These are phyloP conservation scores for Pythium pectinolyticum DNA, from an alignment of 352 stramenopile species.

Conservation along the genomic window DNA sequence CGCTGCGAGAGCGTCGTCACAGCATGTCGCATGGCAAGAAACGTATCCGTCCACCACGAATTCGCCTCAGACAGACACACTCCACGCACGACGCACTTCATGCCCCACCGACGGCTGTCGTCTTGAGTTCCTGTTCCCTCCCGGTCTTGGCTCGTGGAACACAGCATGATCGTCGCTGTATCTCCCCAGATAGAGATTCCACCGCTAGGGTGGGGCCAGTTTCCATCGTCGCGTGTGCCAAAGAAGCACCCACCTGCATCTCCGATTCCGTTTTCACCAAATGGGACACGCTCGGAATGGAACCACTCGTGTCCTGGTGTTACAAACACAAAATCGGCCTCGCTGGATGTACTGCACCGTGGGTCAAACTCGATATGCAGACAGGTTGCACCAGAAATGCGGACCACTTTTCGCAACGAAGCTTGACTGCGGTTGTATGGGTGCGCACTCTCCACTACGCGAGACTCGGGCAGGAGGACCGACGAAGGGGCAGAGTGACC, in stretches of 20 bases:
- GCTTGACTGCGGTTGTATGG: slow-evolving; percentile 64
- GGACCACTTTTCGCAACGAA: slow-evolving; percentile 57
- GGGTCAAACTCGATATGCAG: slow-evolving; percentile 74
- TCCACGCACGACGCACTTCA: slow-evolving; percentile 58
- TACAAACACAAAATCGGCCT: slow-evolving; percentile 69
- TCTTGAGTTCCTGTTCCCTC: slow-evolving; percentile 28
- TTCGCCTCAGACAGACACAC: slow-evolving; percentile 22
- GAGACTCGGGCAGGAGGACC: background rate
- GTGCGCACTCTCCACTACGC: slow-evolving; percentile 63
- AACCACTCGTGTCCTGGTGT: slow-evolving; percentile 59
- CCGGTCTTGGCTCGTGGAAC: slow-evolving; percentile 56
- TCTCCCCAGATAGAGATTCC: slow-evolving; percentile 62
- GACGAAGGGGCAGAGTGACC: background rate
- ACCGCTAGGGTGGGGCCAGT: slow-evolving; percentile 42
- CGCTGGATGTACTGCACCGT: slow-evolving; percentile 52
- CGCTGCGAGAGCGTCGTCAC: slow-evolving; percentile 26
- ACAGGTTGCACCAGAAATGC: slow-evolving; percentile 48
- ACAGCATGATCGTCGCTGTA: slow-evolving; percentile 67
- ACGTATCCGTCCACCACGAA: slow-evolving; percentile 37
- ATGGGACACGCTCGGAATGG: slow-evolving; percentile 55
- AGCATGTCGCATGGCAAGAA: slow-evolving; percentile 36
- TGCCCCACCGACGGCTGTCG: slow-evolving; percentile 56
- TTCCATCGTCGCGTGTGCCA: slow-evolving; percentile 47
- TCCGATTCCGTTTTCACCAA: slow-evolving; percentile 56
- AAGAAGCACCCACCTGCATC: slow-evolving; percentile 72